Base-by-base conservation (phyloP, 345 rosid species). In the Streptanthus diversifolius region DNA sequence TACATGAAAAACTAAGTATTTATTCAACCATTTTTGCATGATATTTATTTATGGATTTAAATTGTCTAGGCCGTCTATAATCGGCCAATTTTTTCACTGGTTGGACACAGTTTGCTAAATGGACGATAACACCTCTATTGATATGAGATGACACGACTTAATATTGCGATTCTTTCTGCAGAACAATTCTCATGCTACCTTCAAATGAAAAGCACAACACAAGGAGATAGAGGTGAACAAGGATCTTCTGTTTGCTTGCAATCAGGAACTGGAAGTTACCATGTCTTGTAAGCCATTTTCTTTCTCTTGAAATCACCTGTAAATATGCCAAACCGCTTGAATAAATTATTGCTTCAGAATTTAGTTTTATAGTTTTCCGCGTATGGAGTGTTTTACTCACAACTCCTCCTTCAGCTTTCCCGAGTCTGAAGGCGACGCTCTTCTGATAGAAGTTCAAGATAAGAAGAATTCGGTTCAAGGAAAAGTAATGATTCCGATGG, bases 211-310 rank as follows among this genome's bases (percentile, higher is more conserved):
- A 93, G 95, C 68, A 74, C 88, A 69, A 18, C 79, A 62, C 93
- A 93, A 82, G 96, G 80, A 61, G 49, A 77, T 47, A 81, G 85
- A 74, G 78, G 58, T 41, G 90, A 87, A 75, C 81, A 82, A 59
- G 82, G 77, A 64, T 84, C 88, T 24, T 74, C 86, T 19, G 77
- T 87, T 77, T 89, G 88, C 75, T 87, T 95, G 81, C 91, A 75
- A 62, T 82, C 97, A n/a, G 96, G 92, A 78, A 80, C 84, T 77
- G 96, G 97, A 36, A 96, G 90, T 45, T 86, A 85, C 80, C 96
- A 95, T 81, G 87, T 87, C 68, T 93, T 91, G 97, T 93, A 82
- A 88, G 96, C 67, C 58, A 48, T 65, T 70, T 60, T 44, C 64
- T 61, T n/a, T 63, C 15, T 45, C 30, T 56, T 29, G n/a, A 37